These are phyloP conservation scores for Pachyrhizus erosus DNA, from an alignment of 306 rosid species.

Conservation along the genomic window DNA sequence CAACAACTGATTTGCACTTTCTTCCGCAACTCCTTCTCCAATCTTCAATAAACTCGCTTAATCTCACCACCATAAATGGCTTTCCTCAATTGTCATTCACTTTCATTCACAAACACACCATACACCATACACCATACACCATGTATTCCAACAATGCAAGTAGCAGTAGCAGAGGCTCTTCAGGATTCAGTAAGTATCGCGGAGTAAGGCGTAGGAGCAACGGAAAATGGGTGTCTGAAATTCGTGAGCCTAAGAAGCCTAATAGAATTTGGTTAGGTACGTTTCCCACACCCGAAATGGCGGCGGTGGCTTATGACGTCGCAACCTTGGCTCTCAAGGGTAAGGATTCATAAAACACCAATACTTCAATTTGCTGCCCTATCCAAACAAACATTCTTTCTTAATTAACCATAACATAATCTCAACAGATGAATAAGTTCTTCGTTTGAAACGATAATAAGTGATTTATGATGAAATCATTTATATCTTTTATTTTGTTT, in stretches of 20 bases:
- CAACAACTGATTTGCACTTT: conserved; percentile 57
- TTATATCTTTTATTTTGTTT: not conserved
- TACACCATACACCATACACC: not conserved
- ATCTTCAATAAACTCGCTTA: too few species aligned
- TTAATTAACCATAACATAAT: too few species aligned
- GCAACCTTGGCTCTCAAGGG: conserved; percentile 92
- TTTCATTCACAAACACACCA: not conserved
- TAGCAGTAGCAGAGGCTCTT: conserved; percentile 40
- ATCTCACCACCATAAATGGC: conserved; percentile 42
- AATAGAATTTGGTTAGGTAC: conserved; percentile 90
- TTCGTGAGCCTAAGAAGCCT: conserved; percentile 53
- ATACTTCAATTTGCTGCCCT: not conserved
- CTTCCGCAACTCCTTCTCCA: conserved; percentile 7
- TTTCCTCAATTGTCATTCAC: conserved; percentile 35
- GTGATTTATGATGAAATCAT: too few species aligned
- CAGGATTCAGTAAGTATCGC: conserved; percentile 24
- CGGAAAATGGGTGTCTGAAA: conserved; percentile 65
- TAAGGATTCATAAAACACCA: not conserved
- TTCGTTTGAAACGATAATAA: too few species aligned
- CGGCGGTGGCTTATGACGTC: conserved; percentile 91
- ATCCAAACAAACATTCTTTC: not conserved
- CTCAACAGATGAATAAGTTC: too few species aligned
- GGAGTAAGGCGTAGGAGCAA: conserved; percentile 54
- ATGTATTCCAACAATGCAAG: conserved; percentile 34
- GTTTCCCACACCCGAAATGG: conserved; percentile 85